Evolutionary conservation across 1,284 basidiomycete species (phyloP).

Genomic region (Trametes polyzona): DNA sequence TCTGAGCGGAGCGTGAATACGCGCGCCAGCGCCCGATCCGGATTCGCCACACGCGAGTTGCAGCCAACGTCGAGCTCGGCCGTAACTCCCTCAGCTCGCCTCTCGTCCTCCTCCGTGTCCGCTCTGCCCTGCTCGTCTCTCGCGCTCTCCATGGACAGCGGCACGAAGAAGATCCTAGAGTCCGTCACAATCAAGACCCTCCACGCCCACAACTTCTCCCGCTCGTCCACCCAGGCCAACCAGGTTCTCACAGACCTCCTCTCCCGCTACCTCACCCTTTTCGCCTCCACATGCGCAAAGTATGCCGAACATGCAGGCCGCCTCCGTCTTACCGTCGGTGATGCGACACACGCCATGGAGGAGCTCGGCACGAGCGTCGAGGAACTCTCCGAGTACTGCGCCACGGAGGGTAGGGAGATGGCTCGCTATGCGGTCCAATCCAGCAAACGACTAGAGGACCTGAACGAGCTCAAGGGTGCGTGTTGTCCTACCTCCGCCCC

Average conservation of each 20-base stretch:
- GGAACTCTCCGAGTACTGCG: conserved; percentile 66
- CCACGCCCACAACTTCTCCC: conserved; percentile 74
- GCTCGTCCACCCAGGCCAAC: conserved; percentile 71
- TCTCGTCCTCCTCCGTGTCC: neutral
- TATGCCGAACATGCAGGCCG: conserved; percentile 76
- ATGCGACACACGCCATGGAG: conserved; percentile 67
- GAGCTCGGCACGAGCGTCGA: conserved; percentile 73
- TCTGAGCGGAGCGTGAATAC: conserved; percentile 14
- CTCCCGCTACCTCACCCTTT: conserved; percentile 66
- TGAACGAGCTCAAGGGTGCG: conserved; percentile 72
- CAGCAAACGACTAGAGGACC: conserved; percentile 64
- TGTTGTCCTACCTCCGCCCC: conserved; percentile 27
- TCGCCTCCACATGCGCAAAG: conserved; percentile 65
- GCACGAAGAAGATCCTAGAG: conserved; percentile 57
- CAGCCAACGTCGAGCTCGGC: conserved; percentile 8
- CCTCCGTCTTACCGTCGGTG: conserved; percentile 52
- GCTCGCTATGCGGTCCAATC: conserved; percentile 65
- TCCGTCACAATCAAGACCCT: conserved; percentile 67
- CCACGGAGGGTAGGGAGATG: conserved; percentile 66
- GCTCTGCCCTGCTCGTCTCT: neutral
- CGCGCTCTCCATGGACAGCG: conserved; percentile 31
- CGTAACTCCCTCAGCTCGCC: neutral
- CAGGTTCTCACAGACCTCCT: conserved; percentile 72
- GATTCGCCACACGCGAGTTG: conserved; percentile 7
- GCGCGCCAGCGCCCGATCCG: conserved; percentile 3